These are phyloP conservation scores for Intubia oerlemansii DNA, from an alignment of 2,329 filamentous ascomycete species.

Conservation along the genomic window DNA sequence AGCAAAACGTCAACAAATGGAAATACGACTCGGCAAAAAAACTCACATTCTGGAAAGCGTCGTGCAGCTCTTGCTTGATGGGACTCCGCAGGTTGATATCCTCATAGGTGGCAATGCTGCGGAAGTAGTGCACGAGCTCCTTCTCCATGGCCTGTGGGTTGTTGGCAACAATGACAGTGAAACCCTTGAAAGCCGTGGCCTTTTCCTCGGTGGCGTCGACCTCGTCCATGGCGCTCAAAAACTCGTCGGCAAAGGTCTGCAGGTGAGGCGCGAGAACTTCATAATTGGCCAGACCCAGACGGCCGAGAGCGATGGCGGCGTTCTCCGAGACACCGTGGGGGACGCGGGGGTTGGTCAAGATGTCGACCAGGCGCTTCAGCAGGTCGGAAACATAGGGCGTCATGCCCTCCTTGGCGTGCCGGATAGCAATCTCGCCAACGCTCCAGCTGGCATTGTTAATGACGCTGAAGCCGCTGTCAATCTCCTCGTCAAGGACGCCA, in stretches of 20 bases:
- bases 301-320: slow-evolving; percentile 76
- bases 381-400: slow-evolving; percentile 56
- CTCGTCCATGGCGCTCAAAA: slow-evolving; percentile 61
- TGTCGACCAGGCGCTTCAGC: slow-evolving; percentile 56
- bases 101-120: slow-evolving; percentile 59
- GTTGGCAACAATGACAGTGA: slow-evolving; percentile 61
- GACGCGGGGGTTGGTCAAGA: slow-evolving; percentile 67
- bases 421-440: slow-evolving; percentile 74
- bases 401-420: slow-evolving; percentile 55
- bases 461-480: slow-evolving; percentile 72
- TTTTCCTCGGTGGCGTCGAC: slow-evolving; percentile 86
- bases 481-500: slow-evolving; percentile 52
- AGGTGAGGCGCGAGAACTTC: slow-evolving; percentile 62
- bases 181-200: slow-evolving; percentile 78
- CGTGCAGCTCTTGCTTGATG: slow-evolving; percentile 42
- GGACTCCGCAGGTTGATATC: slow-evolving; percentile 38
- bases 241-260: slow-evolving; percentile 58
- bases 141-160: slow-evolving; percentile 89
- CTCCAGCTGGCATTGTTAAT: slow-evolving; percentile 99
- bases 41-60: slow-evolving; percentile 56
- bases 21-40: not conserved
- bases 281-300: slow-evolving; percentile 62
- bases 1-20: not conserved
- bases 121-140: slow-evolving; percentile 63
- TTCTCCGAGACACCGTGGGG: slow-evolving; percentile 83